phyloP scores from a whole-genome alignment of 306 rosid genomes.

The Rubus parviflorus region DNA sequence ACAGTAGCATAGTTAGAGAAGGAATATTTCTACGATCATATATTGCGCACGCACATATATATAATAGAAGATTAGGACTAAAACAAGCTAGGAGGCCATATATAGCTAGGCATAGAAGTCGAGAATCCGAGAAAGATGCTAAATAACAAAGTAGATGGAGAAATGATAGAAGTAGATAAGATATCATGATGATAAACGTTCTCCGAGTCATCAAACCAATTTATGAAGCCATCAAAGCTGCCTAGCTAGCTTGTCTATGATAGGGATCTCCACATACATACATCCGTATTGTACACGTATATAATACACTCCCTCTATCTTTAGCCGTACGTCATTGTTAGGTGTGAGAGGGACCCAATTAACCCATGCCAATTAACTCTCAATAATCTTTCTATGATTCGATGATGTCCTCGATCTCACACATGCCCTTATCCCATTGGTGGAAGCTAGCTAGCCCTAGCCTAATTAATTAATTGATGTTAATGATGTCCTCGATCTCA shows the following conservation, averaged over 20 bases:
- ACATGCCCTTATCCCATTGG: background rate
- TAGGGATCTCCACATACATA: background rate
- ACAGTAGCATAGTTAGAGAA: background rate
- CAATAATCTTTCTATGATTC: background rate
- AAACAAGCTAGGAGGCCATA: background rate
- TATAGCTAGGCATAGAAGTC: background rate
- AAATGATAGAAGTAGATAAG: background rate
- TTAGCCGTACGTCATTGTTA: background rate
- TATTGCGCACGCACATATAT: background rate
- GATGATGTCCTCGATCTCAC: background rate
- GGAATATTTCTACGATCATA: no score
- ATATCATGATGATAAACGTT: background rate
- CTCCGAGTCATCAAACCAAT: conserved; percentile 2
- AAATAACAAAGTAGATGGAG: background rate
- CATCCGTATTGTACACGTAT: background rate
- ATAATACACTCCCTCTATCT: background rate
- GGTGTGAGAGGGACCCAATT: background rate
- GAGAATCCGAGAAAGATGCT: background rate
- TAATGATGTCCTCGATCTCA: no score
- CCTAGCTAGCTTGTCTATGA: background rate
- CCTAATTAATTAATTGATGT: background rate
- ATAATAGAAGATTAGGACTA: background rate
- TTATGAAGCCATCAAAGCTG: background rate
- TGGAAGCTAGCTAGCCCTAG: background rate
- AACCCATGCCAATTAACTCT: background rate